These are phyloP conservation scores for Fusarium zealandicum DNA, from an alignment of 2,329 filamentous ascomycete species.

Conservation along the genomic window DNA sequence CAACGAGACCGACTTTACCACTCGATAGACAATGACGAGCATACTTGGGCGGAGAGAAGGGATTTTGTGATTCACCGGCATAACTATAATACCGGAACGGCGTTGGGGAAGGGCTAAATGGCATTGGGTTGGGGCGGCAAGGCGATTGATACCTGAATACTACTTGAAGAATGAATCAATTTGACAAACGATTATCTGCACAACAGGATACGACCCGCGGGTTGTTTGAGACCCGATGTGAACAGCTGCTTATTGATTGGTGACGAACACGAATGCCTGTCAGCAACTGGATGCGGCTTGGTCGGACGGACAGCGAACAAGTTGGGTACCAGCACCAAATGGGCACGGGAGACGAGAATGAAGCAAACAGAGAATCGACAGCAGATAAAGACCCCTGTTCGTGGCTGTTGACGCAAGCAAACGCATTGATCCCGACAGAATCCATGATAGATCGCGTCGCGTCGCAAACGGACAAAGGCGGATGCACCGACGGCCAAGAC, in stretches of 20 bases:
- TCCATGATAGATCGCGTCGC: no score
- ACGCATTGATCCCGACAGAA: not conserved
- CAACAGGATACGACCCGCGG: no score
- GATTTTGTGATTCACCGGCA: conserved; percentile 7
- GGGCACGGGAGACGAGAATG: not conserved
- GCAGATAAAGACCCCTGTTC: not conserved
- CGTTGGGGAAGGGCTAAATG: conserved; percentile 26
- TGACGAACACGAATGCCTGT: no score
- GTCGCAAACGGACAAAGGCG: not conserved
- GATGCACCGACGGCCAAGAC: not conserved
- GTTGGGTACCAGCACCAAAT: no score
- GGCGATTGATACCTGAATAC: conserved; percentile 19
- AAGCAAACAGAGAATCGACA: not conserved
- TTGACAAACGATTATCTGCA: not conserved
- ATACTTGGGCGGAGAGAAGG: not conserved
- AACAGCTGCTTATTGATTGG: no score
- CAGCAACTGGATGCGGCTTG: no score
- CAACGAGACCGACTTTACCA: conserved; percentile 89
- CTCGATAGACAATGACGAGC: conserved; percentile 48
- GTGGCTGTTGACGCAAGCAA: not conserved
- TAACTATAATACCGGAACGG: conserved; percentile 22
- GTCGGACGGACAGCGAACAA: no score
- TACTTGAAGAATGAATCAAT: conserved; percentile 6
- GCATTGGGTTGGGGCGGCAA: conserved; percentile 16
- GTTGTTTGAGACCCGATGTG: no score